A percentile compares a stretch with the other conserved stretches of the same genome.
Conservation (phyloP, 768 basidiomycete genomes). For the Lentinula boryana region DNA sequence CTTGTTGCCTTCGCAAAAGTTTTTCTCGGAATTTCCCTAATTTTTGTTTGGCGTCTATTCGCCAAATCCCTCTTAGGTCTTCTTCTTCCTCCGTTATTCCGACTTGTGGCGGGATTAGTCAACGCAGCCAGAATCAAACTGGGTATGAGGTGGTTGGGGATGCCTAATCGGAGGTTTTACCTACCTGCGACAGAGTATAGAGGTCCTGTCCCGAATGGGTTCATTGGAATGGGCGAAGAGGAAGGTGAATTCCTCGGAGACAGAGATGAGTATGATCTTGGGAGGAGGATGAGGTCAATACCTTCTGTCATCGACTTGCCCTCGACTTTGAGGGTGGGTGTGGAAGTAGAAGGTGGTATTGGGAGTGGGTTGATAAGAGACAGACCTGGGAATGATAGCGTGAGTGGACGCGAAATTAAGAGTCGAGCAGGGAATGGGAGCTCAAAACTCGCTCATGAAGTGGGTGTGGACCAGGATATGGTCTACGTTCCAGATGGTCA, state of each 20-base stretch:
- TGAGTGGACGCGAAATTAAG: slow-evolving; percentile 13
- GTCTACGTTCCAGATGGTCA: slow-evolving; percentile 16
- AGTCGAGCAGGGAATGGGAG: slow-evolving; percentile 19
- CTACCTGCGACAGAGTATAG: slow-evolving; percentile 88
- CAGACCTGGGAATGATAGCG: slow-evolving; percentile 3
- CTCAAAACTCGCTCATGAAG: slow-evolving; percentile 5
- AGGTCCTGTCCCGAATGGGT: slow-evolving; percentile 37
- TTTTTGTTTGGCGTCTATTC: slow-evolving; percentile 84
- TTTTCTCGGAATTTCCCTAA: slow-evolving; percentile 62
- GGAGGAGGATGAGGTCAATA: slow-evolving; percentile 35
- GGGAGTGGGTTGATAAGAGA: slow-evolving; percentile 8
- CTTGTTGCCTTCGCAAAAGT: slow-evolving; percentile 40
- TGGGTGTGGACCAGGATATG: slow-evolving; percentile 14
- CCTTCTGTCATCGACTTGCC: slow-evolving; percentile 67
- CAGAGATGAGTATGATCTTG: slow-evolving; percentile 12
- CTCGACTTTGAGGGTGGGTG: slow-evolving; percentile 19
- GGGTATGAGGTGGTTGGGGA: slow-evolving; percentile 35
- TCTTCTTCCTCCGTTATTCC: slow-evolving; percentile 80
- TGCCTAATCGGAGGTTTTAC: slow-evolving; percentile 86
- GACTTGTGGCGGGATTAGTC: slow-evolving; percentile 47
- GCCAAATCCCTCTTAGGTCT: slow-evolving; percentile 74
- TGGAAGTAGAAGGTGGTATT: slow-evolving; percentile 16
- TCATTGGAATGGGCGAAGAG: slow-evolving; percentile 20
- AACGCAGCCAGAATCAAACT: neutral
- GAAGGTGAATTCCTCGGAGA: slow-evolving; percentile 37